phyloP scores from a whole-genome alignment of 768 basidiomycete species.

The Mycena alexandri region DNA sequence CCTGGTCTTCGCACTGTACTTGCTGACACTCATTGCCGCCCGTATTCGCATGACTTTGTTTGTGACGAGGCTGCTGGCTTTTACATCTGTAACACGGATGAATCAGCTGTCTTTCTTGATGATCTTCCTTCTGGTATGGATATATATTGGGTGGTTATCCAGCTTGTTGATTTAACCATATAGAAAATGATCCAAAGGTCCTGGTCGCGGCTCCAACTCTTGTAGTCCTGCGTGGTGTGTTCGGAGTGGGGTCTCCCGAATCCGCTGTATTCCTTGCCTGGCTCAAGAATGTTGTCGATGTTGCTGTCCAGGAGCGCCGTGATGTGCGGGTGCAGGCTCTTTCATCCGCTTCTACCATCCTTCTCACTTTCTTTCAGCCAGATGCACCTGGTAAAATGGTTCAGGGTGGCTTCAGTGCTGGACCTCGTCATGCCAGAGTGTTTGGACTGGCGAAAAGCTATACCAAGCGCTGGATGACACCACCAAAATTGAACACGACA shows the following conservation, averaged over 20 bases:
- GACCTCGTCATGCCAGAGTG: conserved; percentile 17
- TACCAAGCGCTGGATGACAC: conserved; percentile 1
- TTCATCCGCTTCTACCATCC: not conserved
- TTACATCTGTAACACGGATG: too few relatives aligned
- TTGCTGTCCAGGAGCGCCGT: conserved; percentile 1
- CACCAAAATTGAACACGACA: not conserved
- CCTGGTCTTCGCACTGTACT: too few relatives aligned
- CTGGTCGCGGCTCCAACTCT: not conserved
- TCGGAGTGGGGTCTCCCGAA: not conserved
- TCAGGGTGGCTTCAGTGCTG: conserved; percentile 22
- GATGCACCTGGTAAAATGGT: conserved; percentile 6
- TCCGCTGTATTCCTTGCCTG: not conserved
- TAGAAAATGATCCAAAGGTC: too few relatives aligned
- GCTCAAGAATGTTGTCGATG: not conserved
- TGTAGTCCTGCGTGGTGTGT: not conserved
- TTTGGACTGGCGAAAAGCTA: conserved; percentile 16
- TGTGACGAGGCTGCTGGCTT: not conserved
- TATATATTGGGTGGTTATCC: too few relatives aligned
- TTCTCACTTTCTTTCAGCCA: not conserved
- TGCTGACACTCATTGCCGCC: conserved; percentile 3
- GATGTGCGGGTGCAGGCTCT: conserved; percentile 12
- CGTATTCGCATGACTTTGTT: not conserved
- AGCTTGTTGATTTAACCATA: not conserved
- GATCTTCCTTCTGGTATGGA: too few relatives aligned
- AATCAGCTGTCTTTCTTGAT: conserved; percentile 5